Percentiles rank a stretch among this genome's conserved stretches.
Conservation (phyloP, 805 yeast genomes). For the Debaryomyces maramus region DNA sequence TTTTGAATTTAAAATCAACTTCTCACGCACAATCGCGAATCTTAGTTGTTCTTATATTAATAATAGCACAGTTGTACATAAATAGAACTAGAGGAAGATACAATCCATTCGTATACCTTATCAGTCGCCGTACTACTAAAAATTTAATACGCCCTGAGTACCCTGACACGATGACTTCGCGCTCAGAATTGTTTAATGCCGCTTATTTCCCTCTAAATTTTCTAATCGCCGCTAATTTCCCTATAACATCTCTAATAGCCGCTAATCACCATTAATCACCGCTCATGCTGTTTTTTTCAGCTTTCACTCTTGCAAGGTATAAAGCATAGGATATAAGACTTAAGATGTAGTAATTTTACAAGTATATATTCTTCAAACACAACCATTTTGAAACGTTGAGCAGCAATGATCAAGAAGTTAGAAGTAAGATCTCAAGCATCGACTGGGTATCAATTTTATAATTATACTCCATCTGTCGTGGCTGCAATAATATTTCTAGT, state of each 20-base stretch:
- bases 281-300: background rate
- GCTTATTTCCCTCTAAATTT: too few relatives aligned
- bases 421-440: background rate
- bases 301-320: background rate
- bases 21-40: too few relatives aligned
- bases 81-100: too few relatives aligned
- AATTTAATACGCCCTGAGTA: too few relatives aligned
- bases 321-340: background rate
- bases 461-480: constrained; percentile 6
- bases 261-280: background rate
- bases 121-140: too few relatives aligned
- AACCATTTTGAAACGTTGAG: background rate
- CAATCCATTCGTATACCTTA: too few relatives aligned
- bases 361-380: background rate
- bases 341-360: background rate
- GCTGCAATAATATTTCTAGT: constrained; percentile 5
- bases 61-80: too few relatives aligned
- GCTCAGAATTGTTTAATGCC: too few relatives aligned
- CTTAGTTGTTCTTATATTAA: too few relatives aligned
- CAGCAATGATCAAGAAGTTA: background rate
- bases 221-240: too few relatives aligned
- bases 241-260: background rate
- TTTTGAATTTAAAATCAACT: too few relatives aligned
- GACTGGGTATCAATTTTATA: background rate
- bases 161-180: too few relatives aligned